Conservation (phyloP, 148 eudicot genomes). For the Vaccinium vitisidaea region DNA sequence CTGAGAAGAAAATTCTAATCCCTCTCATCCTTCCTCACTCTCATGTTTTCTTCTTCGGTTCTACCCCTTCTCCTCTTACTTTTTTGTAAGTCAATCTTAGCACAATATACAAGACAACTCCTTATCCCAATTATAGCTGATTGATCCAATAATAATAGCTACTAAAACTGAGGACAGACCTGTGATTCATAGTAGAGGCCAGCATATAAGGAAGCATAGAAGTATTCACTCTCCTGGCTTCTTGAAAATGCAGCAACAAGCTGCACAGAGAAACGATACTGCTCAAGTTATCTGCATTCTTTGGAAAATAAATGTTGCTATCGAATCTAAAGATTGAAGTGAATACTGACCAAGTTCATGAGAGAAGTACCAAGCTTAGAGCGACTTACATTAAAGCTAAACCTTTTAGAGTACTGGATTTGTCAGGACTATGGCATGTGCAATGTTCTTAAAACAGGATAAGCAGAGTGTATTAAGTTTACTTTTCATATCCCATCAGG, state of each 20-base stretch:
- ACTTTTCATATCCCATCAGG: not conserved
- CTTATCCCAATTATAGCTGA: not conserved
- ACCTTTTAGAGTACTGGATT: not conserved
- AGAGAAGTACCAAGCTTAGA: not conserved
- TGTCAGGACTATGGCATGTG: not conserved
- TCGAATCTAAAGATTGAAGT: not conserved
- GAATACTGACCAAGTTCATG: not conserved
- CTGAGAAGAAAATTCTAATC: not conserved
- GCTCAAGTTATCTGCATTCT: not conserved
- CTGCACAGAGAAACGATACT: slow-evolving; percentile 28
- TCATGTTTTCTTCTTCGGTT: not conserved
- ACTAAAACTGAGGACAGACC: slow-evolving; percentile 37
- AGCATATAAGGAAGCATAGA: slow-evolving; percentile 87
- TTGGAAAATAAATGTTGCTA: not conserved
- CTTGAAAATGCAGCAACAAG: slow-evolving; percentile 62
- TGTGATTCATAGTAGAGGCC: slow-evolving; percentile 87
- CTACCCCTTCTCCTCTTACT: not conserved
- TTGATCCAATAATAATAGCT: not conserved
- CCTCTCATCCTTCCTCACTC: not conserved
- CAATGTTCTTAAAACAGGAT: not conserved
- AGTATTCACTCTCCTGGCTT: slow-evolving; percentile 56
- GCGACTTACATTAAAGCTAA: not conserved
- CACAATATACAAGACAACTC: not conserved
- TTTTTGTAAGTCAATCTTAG: not conserved
- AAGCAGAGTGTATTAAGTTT: not conserved